Base-by-base conservation (phyloP, 164 flowering plant species). In the Euptelea pleiosperma region DNA sequence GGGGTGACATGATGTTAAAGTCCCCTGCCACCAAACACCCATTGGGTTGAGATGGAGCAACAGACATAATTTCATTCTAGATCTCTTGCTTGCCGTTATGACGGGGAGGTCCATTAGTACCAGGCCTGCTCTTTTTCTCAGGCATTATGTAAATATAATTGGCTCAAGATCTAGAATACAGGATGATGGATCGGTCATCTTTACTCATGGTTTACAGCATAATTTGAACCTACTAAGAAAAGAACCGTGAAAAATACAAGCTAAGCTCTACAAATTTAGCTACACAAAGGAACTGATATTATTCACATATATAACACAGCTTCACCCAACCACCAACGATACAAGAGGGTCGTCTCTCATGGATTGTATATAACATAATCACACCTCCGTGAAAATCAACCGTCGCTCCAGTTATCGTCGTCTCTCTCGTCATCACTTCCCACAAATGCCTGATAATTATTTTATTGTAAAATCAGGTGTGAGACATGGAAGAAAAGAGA, bases 401-500 rank as follows among this genome's bases (percentile, higher is more conserved):
- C 47, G 59, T 86, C 91, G 57, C 96, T 89, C 95, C 95, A 91
- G 45, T 58, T 75, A 43, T 79, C 89, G 54, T 81, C 81, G 29
- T 85, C 91, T 28, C 74, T 89, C 9, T 83, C 89, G 50, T 85
- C 82, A 52, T 85, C 91, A 52, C 92, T 87, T 21, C 76, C 95
- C 55, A 83, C 88, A 59, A 60, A 70, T 31, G 78, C 96, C 96
- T 91, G 84, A 43, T 11, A 65, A 37, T 19, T 44, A 33, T 37
- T 51, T 42, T 33, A 2, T 15, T 49, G 46, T 22, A 31, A 39
- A 11, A 26, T 31, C 53, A 58, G 14, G n/a, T 8, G 24, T 25
- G 22, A 50, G 58, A 57, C 3, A 19, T 19, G 18, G 25, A 22
- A 1, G 15, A 15, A 29, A 50, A n/a, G 12, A 5, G 19, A 29